Evolutionary conservation across 202 grass and related monocot species (phyloP), one percentile per base, ranked within the genome.

Genomic region (Carex sylvatica): DNA sequence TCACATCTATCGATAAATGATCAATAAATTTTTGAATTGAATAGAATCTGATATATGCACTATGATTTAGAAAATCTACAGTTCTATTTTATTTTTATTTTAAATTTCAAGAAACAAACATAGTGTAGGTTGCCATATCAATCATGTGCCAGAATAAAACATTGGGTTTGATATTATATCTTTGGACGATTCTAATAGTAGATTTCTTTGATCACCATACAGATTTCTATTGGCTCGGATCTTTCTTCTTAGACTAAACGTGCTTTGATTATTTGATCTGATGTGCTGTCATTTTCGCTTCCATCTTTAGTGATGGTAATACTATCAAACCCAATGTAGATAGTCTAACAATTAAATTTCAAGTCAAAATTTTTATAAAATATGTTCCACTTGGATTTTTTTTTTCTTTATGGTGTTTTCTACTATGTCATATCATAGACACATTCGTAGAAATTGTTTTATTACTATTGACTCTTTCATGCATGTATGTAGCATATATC

Each of bases 171-270:
- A 63, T 63, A 63, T 31, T 8, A 10, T 49, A 11, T 36, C 5
- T 68, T 68, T 68, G 5, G 18, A n/a, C 18, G 6, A 68, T 36
- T 16, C n/a, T 31, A 31, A 30, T 28, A 13, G 23, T 14, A 26
- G 7, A 31, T 65, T 14, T 65, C 8, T 42, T 71, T 49, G 38
- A 74, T 26, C 14, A 52, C 5, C 8, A 53, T 3, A 15, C 42
- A 28, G 9, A 26, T 74, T 74, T 74, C 42, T 49, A 52, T 53
- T 73, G 70, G 46, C 22, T 28, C 13, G 5, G 8, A 30, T 20
- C 44, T 74, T 74, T 55, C 47, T 75, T 75, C 46, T 75, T 56
- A n/a, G 9, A 55, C 4, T 75, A 55, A 75, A 55, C 12, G 33
- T 33, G 49, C 23, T 75, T 75, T 35, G 12, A 33, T 75, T 75